Base-by-base conservation (phyloP, 768 basidiomycete species). In the Clavulina sp. region DNA sequence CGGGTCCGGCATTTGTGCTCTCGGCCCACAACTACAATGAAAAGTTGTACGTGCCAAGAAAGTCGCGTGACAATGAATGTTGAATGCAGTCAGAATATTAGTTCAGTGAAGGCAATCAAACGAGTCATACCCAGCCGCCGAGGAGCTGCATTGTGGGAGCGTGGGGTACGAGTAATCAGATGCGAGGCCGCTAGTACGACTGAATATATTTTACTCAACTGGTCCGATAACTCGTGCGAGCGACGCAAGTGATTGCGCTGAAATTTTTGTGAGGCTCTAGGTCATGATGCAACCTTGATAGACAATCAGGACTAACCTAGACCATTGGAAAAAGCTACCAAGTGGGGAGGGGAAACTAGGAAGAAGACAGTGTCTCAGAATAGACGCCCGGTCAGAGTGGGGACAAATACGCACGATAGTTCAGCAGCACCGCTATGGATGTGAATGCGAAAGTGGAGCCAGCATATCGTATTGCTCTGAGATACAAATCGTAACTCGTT, bases 301-400 rank as follows among this genome's bases (percentile, higher is more conserved):
- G n/a, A n/a, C n/a, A n/a, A n/a, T n/a, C n/a, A n/a, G n/a, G n/a
- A n/a, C n/a, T 38, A 13, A 38, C 36, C 36, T 38, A 93, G 78
- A 18, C 93, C 95, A 61, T 97, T 99, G 6, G 93, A 87, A 54
- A 87, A 77, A 4, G 89, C 87, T 36, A 97, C 78, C 5, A 87
- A 78, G 34, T 74, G 73, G 1, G 91, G 88, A 2, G 93, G 91
- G 0, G 91, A 87, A 84, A 93, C 86, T 89, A 53, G 44, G 52
- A 43, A 53, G 43, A 52, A 57, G 36, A 54, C 52, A 59, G 54
- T 19, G 5, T 0, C 30, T 26, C 40, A 44, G 26, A 44, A 28
- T 3, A 41, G 23, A 49, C 52, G 49, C 31, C 31, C 24, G 6
- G 13, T 36, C 55, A 32, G 26, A 41, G 44, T 51, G 48, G 26